Conservation (phyloP, 345 rosid species). For the Citrus glauca region DNA sequence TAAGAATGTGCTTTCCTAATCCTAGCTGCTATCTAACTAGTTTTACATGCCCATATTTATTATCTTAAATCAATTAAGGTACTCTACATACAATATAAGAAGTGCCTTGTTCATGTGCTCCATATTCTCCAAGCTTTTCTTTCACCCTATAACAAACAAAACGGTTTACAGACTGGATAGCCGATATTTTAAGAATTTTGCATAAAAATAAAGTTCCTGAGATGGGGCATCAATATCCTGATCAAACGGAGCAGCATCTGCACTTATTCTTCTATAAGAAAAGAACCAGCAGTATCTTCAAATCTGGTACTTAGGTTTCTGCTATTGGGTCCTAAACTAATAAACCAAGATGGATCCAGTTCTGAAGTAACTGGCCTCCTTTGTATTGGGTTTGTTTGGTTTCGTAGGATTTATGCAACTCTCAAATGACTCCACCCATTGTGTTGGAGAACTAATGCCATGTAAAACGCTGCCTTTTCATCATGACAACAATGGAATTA, state of each 20-base stretch:
- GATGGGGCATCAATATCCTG: slow-evolving; percentile 1
- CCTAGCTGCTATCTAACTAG: neutral
- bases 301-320: neutral
- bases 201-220: neutral
- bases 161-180: neutral
- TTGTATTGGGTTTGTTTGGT: neutral
- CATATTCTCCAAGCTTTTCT: neutral
- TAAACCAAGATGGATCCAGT: neutral
- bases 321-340: neutral
- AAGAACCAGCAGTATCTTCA: neutral
- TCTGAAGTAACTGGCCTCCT: neutral
- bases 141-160: neutral
- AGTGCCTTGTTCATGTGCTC: neutral
- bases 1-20: neutral
- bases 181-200: slow-evolving; percentile 2
- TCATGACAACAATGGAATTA: neutral
- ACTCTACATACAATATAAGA: neutral
- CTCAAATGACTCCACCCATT: neutral
- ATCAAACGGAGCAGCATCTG: slow-evolving; percentile 5
- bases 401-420: neutral
- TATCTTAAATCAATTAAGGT: neutral
- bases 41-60: neutral
- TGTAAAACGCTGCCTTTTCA: neutral
- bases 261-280: neutral
- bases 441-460: neutral